Percentiles rank a stretch among this genome's conserved stretches.
Conservation (phyloP, 805 yeast species). For the Saccharomyces mikatae region DNA sequence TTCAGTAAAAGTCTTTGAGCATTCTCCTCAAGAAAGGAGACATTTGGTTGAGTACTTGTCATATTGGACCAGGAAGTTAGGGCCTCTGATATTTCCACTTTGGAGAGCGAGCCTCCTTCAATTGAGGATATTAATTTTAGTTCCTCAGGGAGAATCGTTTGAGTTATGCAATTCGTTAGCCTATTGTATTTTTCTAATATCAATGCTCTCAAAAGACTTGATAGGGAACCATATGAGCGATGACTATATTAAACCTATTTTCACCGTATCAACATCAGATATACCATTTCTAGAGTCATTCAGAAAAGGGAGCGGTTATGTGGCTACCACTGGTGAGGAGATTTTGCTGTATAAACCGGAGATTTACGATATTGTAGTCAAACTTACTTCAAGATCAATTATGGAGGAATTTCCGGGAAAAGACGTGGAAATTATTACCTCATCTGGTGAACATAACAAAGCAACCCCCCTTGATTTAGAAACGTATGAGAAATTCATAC, state of each 20-base stretch:
- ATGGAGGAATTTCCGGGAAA: constrained; percentile 2
- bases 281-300: constrained; percentile 8
- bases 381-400: constrained; percentile 9
- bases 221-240: constrained; percentile 2
- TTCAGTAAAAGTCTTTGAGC: neutral
- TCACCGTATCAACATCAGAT: constrained; percentile 18
- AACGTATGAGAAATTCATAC: constrained; percentile 10
- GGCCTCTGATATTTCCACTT: constrained; percentile 28
- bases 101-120: constrained; percentile 27
- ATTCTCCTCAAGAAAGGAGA: neutral
- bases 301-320: constrained; percentile 7
- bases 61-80: constrained; percentile 24
- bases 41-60: constrained; percentile 16
- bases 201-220: constrained; percentile 8
- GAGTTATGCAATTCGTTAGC: constrained; percentile 23
- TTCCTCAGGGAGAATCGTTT: constrained; percentile 22
- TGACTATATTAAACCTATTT: constrained; percentile 12
- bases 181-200: constrained; percentile 20
- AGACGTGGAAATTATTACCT: constrained; percentile 10
- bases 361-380: constrained; percentile 21
- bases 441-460: constrained; percentile 9
- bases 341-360: constrained; percentile 19
- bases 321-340: constrained; percentile 30
- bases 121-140: constrained; percentile 24
- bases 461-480: constrained; percentile 27